Base-by-base conservation (phyloP, 1,139 yeast species). In the Zygosaccharomyces pseudobailii region DNA sequence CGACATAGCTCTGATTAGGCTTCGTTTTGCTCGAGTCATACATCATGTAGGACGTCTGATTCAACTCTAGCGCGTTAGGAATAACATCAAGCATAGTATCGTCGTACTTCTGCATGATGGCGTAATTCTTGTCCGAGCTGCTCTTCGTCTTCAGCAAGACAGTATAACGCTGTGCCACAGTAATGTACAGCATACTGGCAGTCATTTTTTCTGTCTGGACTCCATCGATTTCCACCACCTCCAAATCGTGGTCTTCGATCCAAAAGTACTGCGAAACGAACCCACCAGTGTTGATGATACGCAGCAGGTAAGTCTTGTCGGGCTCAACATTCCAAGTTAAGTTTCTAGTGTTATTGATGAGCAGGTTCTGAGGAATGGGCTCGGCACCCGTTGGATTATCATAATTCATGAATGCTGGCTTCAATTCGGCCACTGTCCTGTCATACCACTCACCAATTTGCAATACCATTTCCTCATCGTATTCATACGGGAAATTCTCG, bases 341-440 rank as follows among this genome's bases (percentile, higher is more conserved):
- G 66, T 85, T 84, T 63, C 74, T 79, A 6, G 94, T 80, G 62
- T 89, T 88, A 71, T 90, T 89, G 68, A 88, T 76, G 59, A 88
- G 71, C 56, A 85, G 65, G 63, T 81, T 82, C 59, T 84, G 82
- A 3, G 97, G 97, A 57, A 90, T 80, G 37, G 97, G 97, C 69
- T 90, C 97, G 31, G 97, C 96, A 55, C 97, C 97, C 5, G 96
- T 87, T 40, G 97, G 97, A 69, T 90, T 90, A 71, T 76, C 84
- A 54, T 84, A 68, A 55, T 73, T 78, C 71, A 87, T 64, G 70
- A 89, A 89, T 19, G 62, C 57, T 10, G 74, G 68, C 52, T 75
- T 69, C 56, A 89, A 73, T 20, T 63, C 75, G 40, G 74, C 74
- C 39, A 83, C 73, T 45, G 73, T 69, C 32, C 78, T 73, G 66